Evolutionary conservation across 306 rosid species (phyloP), one percentile per base, ranked within the genome.

Genomic region (Casuarina glauca): DNA sequence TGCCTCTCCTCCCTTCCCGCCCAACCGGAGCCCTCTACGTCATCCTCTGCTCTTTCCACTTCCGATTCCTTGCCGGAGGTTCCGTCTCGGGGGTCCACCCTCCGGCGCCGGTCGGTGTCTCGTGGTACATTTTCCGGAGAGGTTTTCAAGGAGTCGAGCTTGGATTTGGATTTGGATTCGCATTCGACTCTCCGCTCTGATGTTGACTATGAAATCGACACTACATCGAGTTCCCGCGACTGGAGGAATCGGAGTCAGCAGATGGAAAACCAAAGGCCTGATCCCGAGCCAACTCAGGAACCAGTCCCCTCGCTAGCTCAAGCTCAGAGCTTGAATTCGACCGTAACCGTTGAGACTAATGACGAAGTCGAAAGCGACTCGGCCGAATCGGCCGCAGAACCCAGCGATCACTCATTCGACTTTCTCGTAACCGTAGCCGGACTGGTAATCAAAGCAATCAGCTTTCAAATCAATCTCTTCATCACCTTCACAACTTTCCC

Each of bases 361-460:
- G 74, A 46, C 42, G 6, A 35, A 43, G 39, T 42, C 71, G 19
- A 5, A n/a, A 79, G 16, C 39, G 32, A 70, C 76, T 80, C 83
- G 16, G 75, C 73, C n/a, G 83, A 81, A n/a, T 85, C 96, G 51
- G 82, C 71, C 16, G 46, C 19, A 3, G 84, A 70, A 78, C 67
- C 41, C 68, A 52, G 76, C 17, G 89, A 77, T 73, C 74, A 88
- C 11, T 82, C 88, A 12, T 81, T 79, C 42, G 85, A 86, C 79
- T 12, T 80, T 10, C 91, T 90, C 9, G 74, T 83, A 49, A 80
- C 70, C 16, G 5, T 85, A 52, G 84, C 86, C n/a, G 90, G 85
- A 35, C 66, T 93, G 75, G 76, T 88, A 42, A 78, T 90, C 51
- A 91, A 87, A 69, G 87, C 88, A 74, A 79, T 91, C 69, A 88